Evolutionary conservation across 306 rosid species (phyloP), one percentile per base, ranked within the genome.

Genomic region (Psophocarpus tetragonolobus): DNA sequence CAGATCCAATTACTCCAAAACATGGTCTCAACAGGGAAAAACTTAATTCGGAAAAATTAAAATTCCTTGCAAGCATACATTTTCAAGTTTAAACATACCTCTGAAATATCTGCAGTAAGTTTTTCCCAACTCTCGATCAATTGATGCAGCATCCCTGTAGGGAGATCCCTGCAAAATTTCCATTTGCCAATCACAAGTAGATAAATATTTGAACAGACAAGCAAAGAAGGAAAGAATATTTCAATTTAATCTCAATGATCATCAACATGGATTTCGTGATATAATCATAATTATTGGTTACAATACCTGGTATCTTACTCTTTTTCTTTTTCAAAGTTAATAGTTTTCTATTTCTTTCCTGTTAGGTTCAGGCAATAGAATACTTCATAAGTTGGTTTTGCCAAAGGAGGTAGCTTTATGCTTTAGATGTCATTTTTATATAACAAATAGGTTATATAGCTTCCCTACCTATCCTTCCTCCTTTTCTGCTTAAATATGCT

Each of bases 91-190:
- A 56, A 70, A 30, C 78, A 70, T 88, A 91, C 98, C 97, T 95
- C 96, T 35, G 76, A 77, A 82, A 82, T 62, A 79, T 89, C 85
- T 54, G 74, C 77, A 27, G 90, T 88, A 75, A 86, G 71, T 39
- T 85, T 85, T 87, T 86, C 87, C 98, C 97, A 95, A 77, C 83
- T 84, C 82, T 83, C 74, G 26, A 92, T 86, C 89, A 95, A 74
- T 81, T 81, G 91, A 75, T 63, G 73, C 47, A 95, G 88, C 66
- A 42, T 80, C 79, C 81, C 77, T 33, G 88, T 66, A 6, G 97
- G 90, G 77, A 92, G 95, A 81, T 88, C 93, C 92, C 98, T 95
- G 88, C 75, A 82, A 60, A 74, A 82, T 75, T 80, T 66, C 44
- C 64, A 73, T 78, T 75, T 80, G 66, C 50, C 68, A 83, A 56